Conservation (phyloP, 495 filamentous ascomycete genomes). For the Xylaria venustula region DNA sequence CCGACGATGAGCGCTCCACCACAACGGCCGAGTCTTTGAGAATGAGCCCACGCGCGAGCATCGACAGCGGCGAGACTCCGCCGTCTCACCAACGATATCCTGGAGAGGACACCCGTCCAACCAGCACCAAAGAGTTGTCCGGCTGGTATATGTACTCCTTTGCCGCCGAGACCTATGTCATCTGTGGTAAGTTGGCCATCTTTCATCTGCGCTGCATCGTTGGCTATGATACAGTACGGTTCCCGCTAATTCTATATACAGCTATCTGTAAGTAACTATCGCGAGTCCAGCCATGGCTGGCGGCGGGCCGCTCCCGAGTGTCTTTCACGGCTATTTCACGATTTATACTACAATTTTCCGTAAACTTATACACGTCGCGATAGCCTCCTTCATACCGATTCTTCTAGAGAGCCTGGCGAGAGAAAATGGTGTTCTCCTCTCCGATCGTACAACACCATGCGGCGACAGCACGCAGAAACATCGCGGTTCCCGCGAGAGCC, state of each 20-base stretch:
- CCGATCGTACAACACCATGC: slow-evolving; percentile 72
- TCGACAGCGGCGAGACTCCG: slow-evolving; percentile 17
- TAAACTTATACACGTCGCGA: slow-evolving; percentile 18
- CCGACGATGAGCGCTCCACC: slow-evolving; percentile 61
- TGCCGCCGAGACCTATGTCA: slow-evolving; percentile 96
- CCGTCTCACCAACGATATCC: slow-evolving; percentile 50
- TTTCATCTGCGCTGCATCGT: slow-evolving; percentile 10
- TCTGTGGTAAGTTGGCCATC: slow-evolving; percentile 67
- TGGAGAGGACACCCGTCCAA: slow-evolving; percentile 84
- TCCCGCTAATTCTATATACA: slow-evolving; percentile 19
- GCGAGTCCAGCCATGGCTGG: too few species aligned
- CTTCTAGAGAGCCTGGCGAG: slow-evolving; percentile 90
- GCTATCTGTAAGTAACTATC: slow-evolving; percentile 29
- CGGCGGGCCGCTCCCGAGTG: too few species aligned
- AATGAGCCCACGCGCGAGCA: slow-evolving; percentile 33
- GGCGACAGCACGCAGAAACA: slow-evolving; percentile 41
- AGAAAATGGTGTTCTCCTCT: slow-evolving; percentile 80
- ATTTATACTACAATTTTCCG: not conserved
- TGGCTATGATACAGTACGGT: not conserved
- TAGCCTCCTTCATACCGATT: slow-evolving; percentile 95
- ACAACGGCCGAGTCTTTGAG: slow-evolving; percentile 36
- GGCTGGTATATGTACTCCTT: slow-evolving; percentile 98
- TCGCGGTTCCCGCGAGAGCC: slow-evolving; percentile 42
- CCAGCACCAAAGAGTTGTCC: slow-evolving; percentile 80
- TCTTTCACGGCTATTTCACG: too few species aligned